Conservation (phyloP, 768 basidiomycete genomes). For the Naematelia encephala region DNA sequence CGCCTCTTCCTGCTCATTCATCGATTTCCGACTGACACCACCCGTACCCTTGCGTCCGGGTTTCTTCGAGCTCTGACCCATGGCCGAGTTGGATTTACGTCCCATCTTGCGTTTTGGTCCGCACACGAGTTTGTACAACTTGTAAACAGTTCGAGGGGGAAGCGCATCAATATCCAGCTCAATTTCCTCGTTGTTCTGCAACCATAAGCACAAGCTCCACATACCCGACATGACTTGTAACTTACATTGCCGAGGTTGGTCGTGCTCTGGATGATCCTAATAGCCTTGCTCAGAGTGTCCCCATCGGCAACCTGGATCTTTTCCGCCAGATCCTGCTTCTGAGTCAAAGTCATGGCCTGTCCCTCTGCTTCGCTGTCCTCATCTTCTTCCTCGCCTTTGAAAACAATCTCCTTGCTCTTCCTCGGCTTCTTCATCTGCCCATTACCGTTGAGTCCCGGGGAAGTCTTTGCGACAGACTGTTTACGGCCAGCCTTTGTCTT, state of each 20-base stretch:
- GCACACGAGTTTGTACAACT: conserved; percentile 92
- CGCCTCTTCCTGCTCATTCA: conserved; percentile 94
- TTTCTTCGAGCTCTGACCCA: conserved; percentile 26
- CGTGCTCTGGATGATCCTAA: conserved; percentile 91
- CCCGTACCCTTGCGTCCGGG: conserved; percentile 59
- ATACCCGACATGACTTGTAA: conserved; percentile 17
- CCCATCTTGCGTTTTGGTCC: conserved; percentile 53
- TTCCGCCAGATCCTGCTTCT: conserved; percentile 98
- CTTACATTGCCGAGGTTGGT: conserved; percentile 90
- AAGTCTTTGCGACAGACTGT: conserved; percentile 29
- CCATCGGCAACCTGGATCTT: conserved; percentile 84
- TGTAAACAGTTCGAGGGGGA: conserved; percentile 78
- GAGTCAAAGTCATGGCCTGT: conserved; percentile 70
- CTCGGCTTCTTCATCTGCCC: conserved; percentile 36
- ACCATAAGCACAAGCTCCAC: conserved; percentile 1
- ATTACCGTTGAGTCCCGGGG: conserved; percentile 39
- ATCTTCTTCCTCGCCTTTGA: conserved; percentile 32
- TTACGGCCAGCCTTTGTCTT: conserved; percentile 29
- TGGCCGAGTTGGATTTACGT: conserved; percentile 20
- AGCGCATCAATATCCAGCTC: conserved; percentile 95
- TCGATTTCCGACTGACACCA: conserved; percentile 86
- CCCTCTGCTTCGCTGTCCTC: conserved; percentile 36
- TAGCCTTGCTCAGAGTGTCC: conserved; percentile 77
- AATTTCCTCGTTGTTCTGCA: conserved; percentile 70
- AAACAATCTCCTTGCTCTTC: conserved; percentile 35